Percentiles rank a stretch among this genome's conserved stretches.
These are phyloP conservation scores for Endotrypanum monterogeii DNA, from an alignment of 208 protist species.

Conservation along the genomic window DNA sequence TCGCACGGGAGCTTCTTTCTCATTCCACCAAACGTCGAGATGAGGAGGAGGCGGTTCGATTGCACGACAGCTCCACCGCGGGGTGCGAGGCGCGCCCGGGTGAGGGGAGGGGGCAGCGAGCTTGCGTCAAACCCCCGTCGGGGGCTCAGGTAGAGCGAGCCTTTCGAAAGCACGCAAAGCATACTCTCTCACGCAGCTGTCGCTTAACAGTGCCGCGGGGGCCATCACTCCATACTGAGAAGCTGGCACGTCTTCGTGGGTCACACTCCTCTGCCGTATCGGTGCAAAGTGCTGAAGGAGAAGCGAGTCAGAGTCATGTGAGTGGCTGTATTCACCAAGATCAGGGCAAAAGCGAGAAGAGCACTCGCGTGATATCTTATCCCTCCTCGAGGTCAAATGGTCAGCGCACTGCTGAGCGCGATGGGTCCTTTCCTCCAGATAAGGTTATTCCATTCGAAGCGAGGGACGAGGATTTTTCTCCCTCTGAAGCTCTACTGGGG, in stretches of 20 bases:
- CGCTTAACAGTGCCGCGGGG: neutral
- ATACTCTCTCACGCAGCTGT: neutral
- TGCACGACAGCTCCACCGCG: neutral
- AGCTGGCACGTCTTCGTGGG: constrained; percentile 5
- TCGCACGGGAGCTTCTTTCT: constrained; percentile 5
- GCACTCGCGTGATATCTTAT: neutral
- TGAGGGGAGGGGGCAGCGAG: neutral
- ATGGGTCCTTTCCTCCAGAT: neutral
- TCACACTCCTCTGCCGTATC: neutral
- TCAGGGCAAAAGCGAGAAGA: neutral
- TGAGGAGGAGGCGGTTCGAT: neutral
- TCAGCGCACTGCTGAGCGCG: neutral
- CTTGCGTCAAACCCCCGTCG: neutral
- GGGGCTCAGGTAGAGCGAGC: neutral
- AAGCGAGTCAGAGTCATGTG: neutral
- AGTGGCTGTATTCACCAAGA: neutral
- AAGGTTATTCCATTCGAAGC: constrained; percentile 1
- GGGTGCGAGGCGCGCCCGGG: neutral
- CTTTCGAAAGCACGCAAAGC: neutral
- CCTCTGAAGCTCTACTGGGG: neutral
- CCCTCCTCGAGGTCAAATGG: neutral
- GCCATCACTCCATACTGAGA: constrained; percentile 3
- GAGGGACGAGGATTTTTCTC: neutral
- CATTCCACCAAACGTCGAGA: neutral
- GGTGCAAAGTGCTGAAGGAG: neutral